Evolutionary conservation across 495 filamentous ascomycete genomes (phyloP), one percentile per base, ranked within the genome.

Genomic region (Aspergillus egyptiacus): DNA sequence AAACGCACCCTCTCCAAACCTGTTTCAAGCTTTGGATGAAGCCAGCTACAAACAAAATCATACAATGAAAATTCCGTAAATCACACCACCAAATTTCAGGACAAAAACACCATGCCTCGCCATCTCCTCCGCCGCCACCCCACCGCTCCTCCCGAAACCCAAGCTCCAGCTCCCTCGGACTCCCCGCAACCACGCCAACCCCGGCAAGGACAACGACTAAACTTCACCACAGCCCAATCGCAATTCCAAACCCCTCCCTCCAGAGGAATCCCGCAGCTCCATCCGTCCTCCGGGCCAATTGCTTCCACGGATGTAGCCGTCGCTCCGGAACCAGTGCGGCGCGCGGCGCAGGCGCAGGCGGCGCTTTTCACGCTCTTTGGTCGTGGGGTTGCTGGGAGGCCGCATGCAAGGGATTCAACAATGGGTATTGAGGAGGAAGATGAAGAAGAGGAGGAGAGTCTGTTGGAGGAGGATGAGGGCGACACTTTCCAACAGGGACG

Each of bases 211-310:
- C 40, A 44, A 19, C 28, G 41, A 33, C 42, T 53, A 30, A 48
- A 44, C 37, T 54, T 56, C 43, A 20, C 35, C 42, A 15, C 49
- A 17, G 44, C 36, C 1, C 48, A 52, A 14, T 38, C 61, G 0
- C 69, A 72, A 45, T 72, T 65, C 55, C 64, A 66, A 11, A 72
- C 69, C 13, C 69, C 69, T 2, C 67, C 66, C 0, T 54, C 65
- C 8, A 59, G 60, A 30, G 58, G 54, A 20, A 65, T 62, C 31
- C 64, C 64, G 6, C 61, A 64, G 32, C 57, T 58, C n/a, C 65
- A 56, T 39, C 61, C 64, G 0, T 65, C 69, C 5, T 64, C 67
- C 44, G 66, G 38, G 23, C 64, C 42, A 24, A 64, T 60, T 42
- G 54, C 50, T 37, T 50, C 41, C 13, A 17, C 35, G 6, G 23